A percentile compares a stretch with the other conserved stretches of the same genome.
These are phyloP conservation scores for Alternaria triticina DNA, from an alignment of 2,329 filamentous ascomycete species.

Conservation along the genomic window DNA sequence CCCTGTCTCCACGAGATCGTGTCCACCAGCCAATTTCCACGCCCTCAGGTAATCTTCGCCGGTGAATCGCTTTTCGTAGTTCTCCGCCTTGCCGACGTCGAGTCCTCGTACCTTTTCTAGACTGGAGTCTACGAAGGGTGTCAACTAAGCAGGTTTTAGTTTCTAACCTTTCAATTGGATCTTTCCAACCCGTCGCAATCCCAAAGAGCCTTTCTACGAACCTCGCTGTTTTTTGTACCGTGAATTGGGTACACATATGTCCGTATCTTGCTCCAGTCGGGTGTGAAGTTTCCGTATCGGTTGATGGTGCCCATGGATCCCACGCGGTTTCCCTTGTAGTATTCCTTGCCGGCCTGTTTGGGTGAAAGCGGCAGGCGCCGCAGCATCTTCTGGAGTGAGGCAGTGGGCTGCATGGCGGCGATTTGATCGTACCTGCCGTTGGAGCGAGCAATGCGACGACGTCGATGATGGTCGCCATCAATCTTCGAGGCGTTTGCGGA, in stretches of 20 bases:
- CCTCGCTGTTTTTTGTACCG: conserved; percentile 60
- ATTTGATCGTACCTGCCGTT: background rate
- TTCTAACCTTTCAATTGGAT: background rate
- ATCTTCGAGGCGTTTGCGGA: conserved; percentile 20
- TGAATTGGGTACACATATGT: conserved; percentile 83
- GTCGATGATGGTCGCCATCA: background rate
- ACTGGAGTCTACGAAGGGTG: conserved; percentile 74
- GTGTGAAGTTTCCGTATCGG: conserved; percentile 79
- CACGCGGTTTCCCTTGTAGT: conserved; percentile 94
- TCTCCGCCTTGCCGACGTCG: conserved; percentile 14
- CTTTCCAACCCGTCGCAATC: conserved; percentile 6
- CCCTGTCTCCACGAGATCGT: conserved; percentile 29
- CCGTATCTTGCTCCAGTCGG: conserved; percentile 87
- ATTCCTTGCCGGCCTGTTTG: conserved; percentile 91
- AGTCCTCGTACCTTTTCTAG: conserved; percentile 53
- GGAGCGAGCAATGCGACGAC: conserved; percentile 1
- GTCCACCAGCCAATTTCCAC: conserved; percentile 44
- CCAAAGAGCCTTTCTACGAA: conserved; percentile 2
- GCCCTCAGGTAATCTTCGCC: conserved; percentile 42
- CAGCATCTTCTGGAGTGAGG: conserved; percentile 70
- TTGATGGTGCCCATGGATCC: conserved; percentile 88
- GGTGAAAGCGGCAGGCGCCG: conserved; percentile 84
- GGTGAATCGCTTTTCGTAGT: conserved; percentile 35
- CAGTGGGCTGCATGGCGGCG: conserved; percentile 69
- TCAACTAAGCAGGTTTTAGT: conserved; percentile 63